Conservation (phyloP, 106 monocot genomes). For the Dendrobium officinale region DNA sequence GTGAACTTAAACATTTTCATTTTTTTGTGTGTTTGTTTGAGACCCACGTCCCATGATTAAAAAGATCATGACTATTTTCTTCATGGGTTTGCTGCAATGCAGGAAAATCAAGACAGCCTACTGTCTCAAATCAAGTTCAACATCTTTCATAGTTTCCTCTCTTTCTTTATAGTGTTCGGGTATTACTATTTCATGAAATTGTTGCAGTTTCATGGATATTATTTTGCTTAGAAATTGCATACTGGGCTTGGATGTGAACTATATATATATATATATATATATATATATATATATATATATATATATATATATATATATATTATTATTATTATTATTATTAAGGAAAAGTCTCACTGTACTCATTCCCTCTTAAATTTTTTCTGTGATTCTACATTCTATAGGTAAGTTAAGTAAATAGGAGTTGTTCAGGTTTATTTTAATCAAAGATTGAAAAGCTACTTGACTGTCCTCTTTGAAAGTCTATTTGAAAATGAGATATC, state of each 20-base stretch:
- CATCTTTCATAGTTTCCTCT: not conserved
- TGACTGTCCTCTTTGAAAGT: not conserved
- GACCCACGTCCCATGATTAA: not conserved
- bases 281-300: not conserved
- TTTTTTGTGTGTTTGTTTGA: not conserved
- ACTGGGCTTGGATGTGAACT: not conserved
- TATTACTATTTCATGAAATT: not conserved
- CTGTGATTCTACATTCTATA: not conserved
- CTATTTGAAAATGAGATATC: not conserved
- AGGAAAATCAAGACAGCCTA: not conserved
- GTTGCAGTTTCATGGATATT: not conserved
- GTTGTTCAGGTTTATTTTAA: not conserved
- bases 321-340: not conserved
- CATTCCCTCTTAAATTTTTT: not conserved
- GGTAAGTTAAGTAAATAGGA: not conserved
- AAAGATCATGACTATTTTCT: not conserved
- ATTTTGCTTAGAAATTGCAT: not conserved
- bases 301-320: not conserved
- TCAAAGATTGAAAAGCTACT: not conserved
- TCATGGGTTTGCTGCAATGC: not conserved
- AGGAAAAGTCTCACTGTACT: not conserved
- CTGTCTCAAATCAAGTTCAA: not conserved
- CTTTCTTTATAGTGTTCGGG: not conserved
- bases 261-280: not conserved
- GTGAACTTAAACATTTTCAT: not conserved